Conservation (phyloP, 257 asterid species). For the Linaria vulgaris region DNA sequence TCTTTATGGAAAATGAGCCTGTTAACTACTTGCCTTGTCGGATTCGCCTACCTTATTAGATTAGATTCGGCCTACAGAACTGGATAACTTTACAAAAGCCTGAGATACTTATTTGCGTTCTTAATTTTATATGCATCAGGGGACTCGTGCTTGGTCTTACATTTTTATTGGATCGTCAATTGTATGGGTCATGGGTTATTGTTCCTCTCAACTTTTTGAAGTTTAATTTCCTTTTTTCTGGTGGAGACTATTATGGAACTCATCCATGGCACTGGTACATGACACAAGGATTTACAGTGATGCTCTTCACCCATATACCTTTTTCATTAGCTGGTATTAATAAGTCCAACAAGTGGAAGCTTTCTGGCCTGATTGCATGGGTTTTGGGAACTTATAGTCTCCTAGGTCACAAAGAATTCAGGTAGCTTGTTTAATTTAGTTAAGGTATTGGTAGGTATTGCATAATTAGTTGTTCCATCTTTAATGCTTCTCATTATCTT, state of each 20-base stretch:
- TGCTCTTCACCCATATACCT: conserved; percentile 81
- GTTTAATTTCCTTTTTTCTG: conserved; percentile 91
- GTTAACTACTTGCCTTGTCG: too few relatives aligned
- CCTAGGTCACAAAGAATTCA: conserved; percentile 98
- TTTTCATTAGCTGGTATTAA: conserved; percentile 66
- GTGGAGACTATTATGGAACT: conserved; percentile 99
- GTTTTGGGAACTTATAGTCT: conserved; percentile 83
- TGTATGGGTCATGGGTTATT: conserved; percentile 86
- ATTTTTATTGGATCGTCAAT: conserved; percentile 65
- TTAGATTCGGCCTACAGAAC: too few relatives aligned
- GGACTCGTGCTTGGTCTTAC: conserved; percentile 79
- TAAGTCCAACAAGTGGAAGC: conserved; percentile 66
- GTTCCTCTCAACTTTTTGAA: conserved; percentile 89
- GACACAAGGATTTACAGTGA: conserved; percentile 94
- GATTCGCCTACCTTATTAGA: too few relatives aligned
- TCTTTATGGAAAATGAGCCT: too few relatives aligned
- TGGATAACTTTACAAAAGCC: too few relatives aligned
- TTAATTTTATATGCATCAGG: conserved; percentile 53
- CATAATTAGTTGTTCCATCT: conserved; percentile 22
- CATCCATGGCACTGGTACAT: conserved; percentile 99
- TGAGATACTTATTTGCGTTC: conserved; percentile 20
- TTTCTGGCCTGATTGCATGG: conserved; percentile 81
- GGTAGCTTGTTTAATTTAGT: conserved; percentile 40
- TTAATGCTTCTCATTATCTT: conserved; percentile 46
- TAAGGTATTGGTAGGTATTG: conserved; percentile 7